Evolutionary conservation across 108 stramenopile genomes (phyloP).

Genomic region (Epipyxis sp.): DNA sequence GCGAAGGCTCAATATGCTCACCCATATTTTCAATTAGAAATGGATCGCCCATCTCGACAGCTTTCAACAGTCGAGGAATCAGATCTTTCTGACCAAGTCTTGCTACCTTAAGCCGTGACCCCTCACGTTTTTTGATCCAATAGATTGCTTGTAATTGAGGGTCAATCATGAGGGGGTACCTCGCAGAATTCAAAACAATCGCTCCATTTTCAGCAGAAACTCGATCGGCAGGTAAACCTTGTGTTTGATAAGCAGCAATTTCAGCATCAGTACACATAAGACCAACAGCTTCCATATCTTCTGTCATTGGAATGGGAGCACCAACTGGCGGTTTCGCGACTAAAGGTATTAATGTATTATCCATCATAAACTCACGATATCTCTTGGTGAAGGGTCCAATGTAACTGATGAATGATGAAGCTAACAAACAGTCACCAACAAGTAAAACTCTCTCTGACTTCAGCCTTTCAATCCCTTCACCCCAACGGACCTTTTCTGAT

Average conservation of each 20-base stretch:
- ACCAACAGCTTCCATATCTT: slow-evolving; percentile 41
- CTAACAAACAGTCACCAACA: slow-evolving; percentile 59
- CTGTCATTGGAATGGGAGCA: slow-evolving; percentile 40
- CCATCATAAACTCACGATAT: slow-evolving; percentile 43
- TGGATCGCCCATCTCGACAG: slow-evolving; percentile 37
- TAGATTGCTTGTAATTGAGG: slow-evolving; percentile 63
- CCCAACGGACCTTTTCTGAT: slow-evolving; percentile 59
- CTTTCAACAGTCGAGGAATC: slow-evolving; percentile 25
- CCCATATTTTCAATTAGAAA: slow-evolving; percentile 61
- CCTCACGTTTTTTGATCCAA: slow-evolving; percentile 58
- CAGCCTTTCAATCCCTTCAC: slow-evolving; percentile 43
- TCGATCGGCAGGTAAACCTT: slow-evolving; percentile 62
- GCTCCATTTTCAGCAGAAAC: slow-evolving; percentile 61
- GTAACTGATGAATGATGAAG: slow-evolving; percentile 59
- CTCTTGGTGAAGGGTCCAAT: slow-evolving; percentile 59
- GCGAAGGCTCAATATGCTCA: slow-evolving; percentile 48
- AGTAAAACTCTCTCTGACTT: slow-evolving; percentile 39
- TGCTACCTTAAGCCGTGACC: slow-evolving; percentile 33
- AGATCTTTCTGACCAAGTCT: slow-evolving; percentile 50
- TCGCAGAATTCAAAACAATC: slow-evolving; percentile 50
- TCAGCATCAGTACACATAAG: slow-evolving; percentile 56
- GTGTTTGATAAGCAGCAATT: slow-evolving; percentile 56
- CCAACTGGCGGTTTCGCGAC: slow-evolving; percentile 6
- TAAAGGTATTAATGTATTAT: slow-evolving; percentile 31
- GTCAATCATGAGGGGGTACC: slow-evolving; percentile 65